Evolutionary conservation across 805 yeast genomes (phyloP).

Genomic region (Candida pseudoglaebosa): DNA sequence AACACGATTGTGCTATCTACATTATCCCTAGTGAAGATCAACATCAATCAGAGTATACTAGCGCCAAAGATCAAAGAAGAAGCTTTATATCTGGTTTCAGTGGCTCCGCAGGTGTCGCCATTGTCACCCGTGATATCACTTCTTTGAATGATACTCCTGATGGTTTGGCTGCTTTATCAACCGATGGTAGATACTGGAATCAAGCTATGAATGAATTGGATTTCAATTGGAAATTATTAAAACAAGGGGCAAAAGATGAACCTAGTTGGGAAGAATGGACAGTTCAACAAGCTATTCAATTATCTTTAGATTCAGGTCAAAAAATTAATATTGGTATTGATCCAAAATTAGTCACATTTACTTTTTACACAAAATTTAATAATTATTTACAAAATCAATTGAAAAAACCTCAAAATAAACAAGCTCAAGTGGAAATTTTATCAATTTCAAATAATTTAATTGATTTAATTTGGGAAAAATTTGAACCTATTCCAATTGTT

Average conservation of each 20-base stretch:
- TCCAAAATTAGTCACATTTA: conserved; percentile 44
- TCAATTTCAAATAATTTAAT: conserved; percentile 60
- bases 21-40: conserved; percentile 60
- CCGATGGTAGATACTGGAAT: conserved; percentile 59
- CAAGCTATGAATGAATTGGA: conserved; percentile 59
- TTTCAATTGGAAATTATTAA: conserved; percentile 55
- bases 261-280: conserved; percentile 61
- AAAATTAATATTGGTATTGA: conserved; percentile 42
- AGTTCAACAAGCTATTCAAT: conserved; percentile 45
- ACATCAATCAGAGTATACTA: conserved; percentile 61
- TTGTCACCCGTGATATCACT: conserved; percentile 50
- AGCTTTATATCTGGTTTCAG: conserved; percentile 56
- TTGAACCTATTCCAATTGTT: conserved; percentile 56
- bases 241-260: conserved; percentile 47
- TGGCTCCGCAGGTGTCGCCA: conserved; percentile 61
- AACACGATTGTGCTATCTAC: conserved; percentile 47
- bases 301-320: conserved; percentile 44
- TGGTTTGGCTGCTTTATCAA: conserved; percentile 52
- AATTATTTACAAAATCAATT: conserved; percentile 25
- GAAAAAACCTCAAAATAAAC: conserved; percentile 13
- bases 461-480: conserved; percentile 67
- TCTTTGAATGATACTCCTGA: conserved; percentile 52
- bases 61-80: conserved; percentile 51
- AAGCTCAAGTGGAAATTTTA: conserved; percentile 38
- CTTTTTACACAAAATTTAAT: conserved; percentile 28